Evolutionary conservation across 2,329 filamentous ascomycete species (phyloP).

Genomic region (Alternaria atra): DNA sequence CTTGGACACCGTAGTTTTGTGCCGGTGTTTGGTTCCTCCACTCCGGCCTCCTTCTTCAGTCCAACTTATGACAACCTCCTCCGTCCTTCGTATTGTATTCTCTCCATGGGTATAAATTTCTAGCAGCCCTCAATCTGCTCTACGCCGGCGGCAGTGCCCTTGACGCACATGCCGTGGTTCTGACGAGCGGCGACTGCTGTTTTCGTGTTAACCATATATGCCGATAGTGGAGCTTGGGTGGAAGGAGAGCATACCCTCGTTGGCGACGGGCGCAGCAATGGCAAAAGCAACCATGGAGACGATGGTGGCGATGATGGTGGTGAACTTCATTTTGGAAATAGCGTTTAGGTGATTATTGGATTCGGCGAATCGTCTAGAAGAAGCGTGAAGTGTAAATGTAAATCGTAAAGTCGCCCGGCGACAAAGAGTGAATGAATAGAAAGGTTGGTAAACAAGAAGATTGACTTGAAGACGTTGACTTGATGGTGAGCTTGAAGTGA

Average conservation of each 20-base stretch:
- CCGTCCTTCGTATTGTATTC: not conserved
- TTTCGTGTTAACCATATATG: conserved; percentile 17
- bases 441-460: conserved; percentile 19
- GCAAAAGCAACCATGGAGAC: conserved; percentile 48
- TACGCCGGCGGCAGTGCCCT: not conserved
- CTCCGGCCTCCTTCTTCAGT: no score
- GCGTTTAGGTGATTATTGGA: conserved; percentile 8
- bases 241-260: conserved; percentile 28
- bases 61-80: not conserved
- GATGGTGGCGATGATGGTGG: conserved; percentile 44
- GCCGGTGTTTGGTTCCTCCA: not conserved
- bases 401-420: conserved; percentile 43
- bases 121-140: conserved; percentile 17
- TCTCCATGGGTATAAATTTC: not conserved
- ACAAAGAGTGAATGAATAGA: conserved; percentile 42
- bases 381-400: conserved; percentile 12
- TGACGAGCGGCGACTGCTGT: conserved; percentile 40
- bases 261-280: conserved; percentile 42
- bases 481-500: conserved; percentile 24
- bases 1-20: not conserved
- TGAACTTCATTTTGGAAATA: conserved; percentile 47
- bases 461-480: conserved; percentile 24
- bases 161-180: conserved; percentile 51
- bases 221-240: no score
- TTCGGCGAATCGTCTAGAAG: conserved; percentile 3